These are phyloP conservation scores for Neostapfia colusana DNA, from an alignment of 176 grass and related monocot genomes.

Conservation along the genomic window DNA sequence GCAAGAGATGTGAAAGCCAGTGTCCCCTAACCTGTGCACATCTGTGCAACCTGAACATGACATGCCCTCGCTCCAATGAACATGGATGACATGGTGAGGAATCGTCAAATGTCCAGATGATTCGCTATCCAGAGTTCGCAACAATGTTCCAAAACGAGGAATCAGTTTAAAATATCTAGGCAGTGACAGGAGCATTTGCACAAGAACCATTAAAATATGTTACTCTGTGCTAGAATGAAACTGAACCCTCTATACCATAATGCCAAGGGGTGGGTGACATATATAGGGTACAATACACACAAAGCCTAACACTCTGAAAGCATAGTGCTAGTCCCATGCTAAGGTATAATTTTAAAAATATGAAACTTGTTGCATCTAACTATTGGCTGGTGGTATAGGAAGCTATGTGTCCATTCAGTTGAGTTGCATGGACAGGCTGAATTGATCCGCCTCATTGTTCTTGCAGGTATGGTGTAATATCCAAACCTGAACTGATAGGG, in stretches of 20 bases:
- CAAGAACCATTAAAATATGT: slow-evolving; percentile 1
- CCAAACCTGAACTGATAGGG: slow-evolving; percentile 80
- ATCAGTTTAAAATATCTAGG: neutral
- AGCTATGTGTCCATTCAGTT: slow-evolving; percentile 25
- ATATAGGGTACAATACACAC: too few species aligned
- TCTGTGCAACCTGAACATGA: slow-evolving; percentile 10
- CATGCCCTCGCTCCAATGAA: slow-evolving; percentile 20
- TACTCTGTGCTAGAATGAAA: too few species aligned
- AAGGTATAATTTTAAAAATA: neutral
- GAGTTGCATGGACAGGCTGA: slow-evolving; percentile 25
- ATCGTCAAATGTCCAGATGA: neutral
- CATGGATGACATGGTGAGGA: neutral
- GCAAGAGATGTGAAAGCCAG: neutral
- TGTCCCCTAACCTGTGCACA: neutral
- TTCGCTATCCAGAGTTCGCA: neutral
- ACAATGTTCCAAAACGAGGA: neutral
- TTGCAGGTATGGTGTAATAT: slow-evolving; percentile 86
- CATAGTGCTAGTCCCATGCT: slow-evolving; percentile 10
- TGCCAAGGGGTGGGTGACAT: too few species aligned
- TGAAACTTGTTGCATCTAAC: neutral
- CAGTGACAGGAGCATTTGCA: slow-evolving; percentile 7
- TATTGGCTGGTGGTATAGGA: neutral
- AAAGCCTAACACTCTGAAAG: too few species aligned
- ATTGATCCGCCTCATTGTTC: slow-evolving; percentile 29
- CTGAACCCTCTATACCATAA: too few species aligned